phyloP scores from a whole-genome alignment of 176 grass and related monocot species.

The Canna indica region DNA sequence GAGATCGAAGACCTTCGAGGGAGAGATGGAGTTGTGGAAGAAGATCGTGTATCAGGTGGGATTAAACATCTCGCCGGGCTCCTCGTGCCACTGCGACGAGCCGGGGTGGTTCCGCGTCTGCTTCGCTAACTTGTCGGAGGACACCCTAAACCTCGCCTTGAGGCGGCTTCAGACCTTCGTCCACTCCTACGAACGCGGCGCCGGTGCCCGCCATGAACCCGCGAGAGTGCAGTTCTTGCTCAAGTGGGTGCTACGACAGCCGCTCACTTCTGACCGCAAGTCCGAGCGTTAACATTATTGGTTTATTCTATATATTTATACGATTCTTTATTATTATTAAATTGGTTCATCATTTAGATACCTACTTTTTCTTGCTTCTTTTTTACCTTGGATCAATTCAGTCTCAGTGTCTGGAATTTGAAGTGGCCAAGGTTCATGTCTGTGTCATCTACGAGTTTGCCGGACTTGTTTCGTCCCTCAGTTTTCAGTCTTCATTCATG shows the following conservation, averaged over 20 bases:
- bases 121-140: slow-evolving; percentile 85
- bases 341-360: not conserved
- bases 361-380: not conserved
- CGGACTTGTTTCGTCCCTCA: no score
- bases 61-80: slow-evolving; percentile 81
- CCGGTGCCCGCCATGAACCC: not conserved
- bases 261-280: not conserved
- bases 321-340: no score
- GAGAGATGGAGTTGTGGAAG: slow-evolving; percentile 90
- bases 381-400: not conserved
- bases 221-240: not conserved
- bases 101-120: slow-evolving; percentile 94
- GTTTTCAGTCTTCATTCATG: no score
- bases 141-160: slow-evolving; percentile 69
- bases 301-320: no score
- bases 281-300: slow-evolving; percentile 3
- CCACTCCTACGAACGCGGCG: not conserved
- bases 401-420: not conserved
- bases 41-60: slow-evolving; percentile 74
- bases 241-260: slow-evolving; percentile 22
- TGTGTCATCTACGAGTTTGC: no score
- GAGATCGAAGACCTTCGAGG: slow-evolving; percentile 32
- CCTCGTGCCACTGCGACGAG: slow-evolving; percentile 86
- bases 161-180: slow-evolving; percentile 50
- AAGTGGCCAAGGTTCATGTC: not conserved